Conservation (phyloP, 257 asterid genomes). For the Solanum dulcamara region DNA sequence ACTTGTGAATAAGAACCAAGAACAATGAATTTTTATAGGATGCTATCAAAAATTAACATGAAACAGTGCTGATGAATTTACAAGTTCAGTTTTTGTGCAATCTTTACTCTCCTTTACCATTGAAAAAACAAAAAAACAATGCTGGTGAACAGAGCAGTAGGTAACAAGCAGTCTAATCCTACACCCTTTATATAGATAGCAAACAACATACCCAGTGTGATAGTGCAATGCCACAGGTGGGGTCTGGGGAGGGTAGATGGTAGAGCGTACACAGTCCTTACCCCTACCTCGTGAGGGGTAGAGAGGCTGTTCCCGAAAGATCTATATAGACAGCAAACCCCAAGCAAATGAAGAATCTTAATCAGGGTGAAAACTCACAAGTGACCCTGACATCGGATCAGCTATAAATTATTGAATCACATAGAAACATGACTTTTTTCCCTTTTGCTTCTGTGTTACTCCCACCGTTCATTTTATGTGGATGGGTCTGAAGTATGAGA, state of each 20-base stretch:
- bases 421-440: not conserved
- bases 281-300: not conserved
- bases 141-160: not conserved
- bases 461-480: not conserved
- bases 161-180: not conserved
- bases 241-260: not conserved
- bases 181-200: not conserved
- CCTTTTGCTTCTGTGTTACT: not conserved
- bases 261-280: not conserved
- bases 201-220: not conserved
- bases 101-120: too few species aligned
- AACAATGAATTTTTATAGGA: too few species aligned
- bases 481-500: not conserved
- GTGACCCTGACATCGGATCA: not conserved
- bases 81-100: too few species aligned
- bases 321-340: not conserved
- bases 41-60: too few species aligned
- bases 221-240: not conserved
- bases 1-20: too few species aligned
- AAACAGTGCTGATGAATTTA: too few species aligned
- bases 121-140: too few species aligned
- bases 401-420: not conserved
- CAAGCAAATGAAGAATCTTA: not conserved
- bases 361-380: not conserved
- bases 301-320: not conserved